Conservation (phyloP, 805 yeast genomes). For the Myxozyma nipponensis region DNA sequence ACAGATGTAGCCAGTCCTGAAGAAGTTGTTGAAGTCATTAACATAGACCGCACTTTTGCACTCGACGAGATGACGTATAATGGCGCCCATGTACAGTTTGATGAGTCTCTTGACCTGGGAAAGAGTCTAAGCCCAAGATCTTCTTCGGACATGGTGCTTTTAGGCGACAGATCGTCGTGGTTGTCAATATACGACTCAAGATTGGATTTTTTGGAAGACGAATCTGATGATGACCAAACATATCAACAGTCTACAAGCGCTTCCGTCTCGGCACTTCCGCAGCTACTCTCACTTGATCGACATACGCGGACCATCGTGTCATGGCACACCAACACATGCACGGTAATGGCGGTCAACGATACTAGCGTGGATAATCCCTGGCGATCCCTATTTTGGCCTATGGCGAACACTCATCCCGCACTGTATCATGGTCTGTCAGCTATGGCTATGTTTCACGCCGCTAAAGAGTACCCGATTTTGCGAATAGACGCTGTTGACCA, state of each 20-base stretch:
- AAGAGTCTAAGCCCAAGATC: too few relatives aligned
- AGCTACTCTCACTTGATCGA: constrained; percentile 22
- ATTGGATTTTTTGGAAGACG: not conserved
- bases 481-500: constrained; percentile 51
- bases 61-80: not conserved
- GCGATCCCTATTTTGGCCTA: constrained; percentile 55
- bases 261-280: constrained; percentile 12
- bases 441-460: constrained; percentile 61
- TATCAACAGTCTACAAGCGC: not conserved
- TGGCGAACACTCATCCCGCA: constrained; percentile 53
- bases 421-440: constrained; percentile 61
- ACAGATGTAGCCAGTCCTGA: not conserved
- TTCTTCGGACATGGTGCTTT: not conserved
- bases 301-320: constrained; percentile 33
- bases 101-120: not conserved
- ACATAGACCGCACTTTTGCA: not conserved
- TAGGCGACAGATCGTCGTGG: not conserved
- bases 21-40: not conserved
- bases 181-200: not conserved
- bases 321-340: constrained; percentile 48
- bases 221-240: not conserved
- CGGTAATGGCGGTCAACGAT: constrained; percentile 59
- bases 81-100: not conserved
- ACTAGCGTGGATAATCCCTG: constrained; percentile 70
- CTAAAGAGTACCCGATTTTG: constrained; percentile 40